Percentiles rank a stretch among this genome's conserved stretches.
These are phyloP conservation scores for Exophiala spinifera DNA, from an alignment of 2,329 filamentous ascomycete genomes.

Conservation along the genomic window DNA sequence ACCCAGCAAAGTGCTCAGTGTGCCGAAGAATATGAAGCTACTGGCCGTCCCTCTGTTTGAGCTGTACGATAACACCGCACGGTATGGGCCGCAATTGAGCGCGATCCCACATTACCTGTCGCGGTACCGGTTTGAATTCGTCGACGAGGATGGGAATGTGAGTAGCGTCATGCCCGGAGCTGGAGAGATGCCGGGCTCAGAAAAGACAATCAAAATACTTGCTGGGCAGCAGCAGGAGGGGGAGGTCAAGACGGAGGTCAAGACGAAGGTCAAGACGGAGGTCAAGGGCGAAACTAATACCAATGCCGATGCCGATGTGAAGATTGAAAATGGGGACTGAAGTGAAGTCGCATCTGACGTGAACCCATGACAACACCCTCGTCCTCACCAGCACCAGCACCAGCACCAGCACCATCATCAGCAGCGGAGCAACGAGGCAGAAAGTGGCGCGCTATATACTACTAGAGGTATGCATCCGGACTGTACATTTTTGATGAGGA, in stretches of 20 bases:
- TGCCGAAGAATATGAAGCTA: conserved; percentile 99
- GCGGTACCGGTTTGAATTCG: conserved; percentile 95
- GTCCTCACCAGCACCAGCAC: no score
- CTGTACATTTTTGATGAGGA: no score
- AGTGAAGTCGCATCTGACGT: no score
- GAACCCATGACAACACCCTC: not conserved
- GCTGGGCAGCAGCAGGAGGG: conserved; percentile 9
- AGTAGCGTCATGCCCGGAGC: conserved; percentile 76
- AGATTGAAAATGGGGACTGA: conserved; percentile 22
- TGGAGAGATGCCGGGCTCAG: conserved; percentile 16
- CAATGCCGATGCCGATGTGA: conserved; percentile 3
- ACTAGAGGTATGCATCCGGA: no score
- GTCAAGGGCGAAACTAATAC: not conserved
- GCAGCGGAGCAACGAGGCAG: not conserved
- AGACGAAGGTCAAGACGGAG: not conserved
- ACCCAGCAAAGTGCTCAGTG: conserved; percentile 86
- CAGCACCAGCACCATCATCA: no score
- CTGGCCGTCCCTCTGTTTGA: conserved; percentile 95
- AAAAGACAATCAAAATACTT: conserved; percentile 13
- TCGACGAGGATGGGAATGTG: conserved; percentile 87
- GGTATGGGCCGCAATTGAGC: conserved; percentile 93
- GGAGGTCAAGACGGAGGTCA: not conserved
- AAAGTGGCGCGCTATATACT: no score
- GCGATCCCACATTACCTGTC: conserved; percentile 94
- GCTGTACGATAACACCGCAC: conserved; percentile 92